Evolutionary conservation across 2,329 filamentous ascomycete genomes (phyloP).

Genomic region (Arthrinium puccinioides): DNA sequence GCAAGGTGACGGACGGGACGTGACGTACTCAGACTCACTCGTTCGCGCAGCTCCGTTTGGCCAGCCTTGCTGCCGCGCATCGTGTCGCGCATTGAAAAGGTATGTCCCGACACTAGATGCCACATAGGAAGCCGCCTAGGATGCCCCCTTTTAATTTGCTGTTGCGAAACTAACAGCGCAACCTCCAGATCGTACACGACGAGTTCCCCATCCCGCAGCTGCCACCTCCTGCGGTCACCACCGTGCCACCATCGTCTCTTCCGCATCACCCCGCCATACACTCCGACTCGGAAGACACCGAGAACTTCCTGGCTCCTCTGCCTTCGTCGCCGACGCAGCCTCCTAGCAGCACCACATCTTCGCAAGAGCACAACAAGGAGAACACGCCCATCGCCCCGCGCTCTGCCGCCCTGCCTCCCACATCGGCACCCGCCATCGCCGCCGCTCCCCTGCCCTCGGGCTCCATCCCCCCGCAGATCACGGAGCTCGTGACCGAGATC

Average conservation of each 20-base stretch:
- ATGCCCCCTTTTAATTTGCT: slow-evolving; percentile 6
- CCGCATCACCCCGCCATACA: slow-evolving; percentile 25
- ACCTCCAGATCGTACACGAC: slow-evolving; percentile 60
- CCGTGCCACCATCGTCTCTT: slow-evolving; percentile 6
- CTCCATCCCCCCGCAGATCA: slow-evolving; percentile 56
- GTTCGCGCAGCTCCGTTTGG: slow-evolving; percentile 26
- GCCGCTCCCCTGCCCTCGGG: slow-evolving; percentile 29
- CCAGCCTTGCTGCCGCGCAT: slow-evolving; percentile 28
- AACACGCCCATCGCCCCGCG: slow-evolving; percentile 34
- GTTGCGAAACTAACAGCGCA: slow-evolving; percentile 4
- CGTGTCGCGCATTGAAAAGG: slow-evolving; percentile 41
- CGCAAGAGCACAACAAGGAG: slow-evolving; percentile 61
- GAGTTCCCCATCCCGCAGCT: slow-evolving; percentile 67
- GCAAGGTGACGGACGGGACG: too few species aligned
- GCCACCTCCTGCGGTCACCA: slow-evolving; percentile 28
- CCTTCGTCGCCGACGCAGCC: slow-evolving; percentile 36
- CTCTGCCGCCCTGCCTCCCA: slow-evolving; percentile 29
- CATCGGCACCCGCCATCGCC: slow-evolving; percentile 27
- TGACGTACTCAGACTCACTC: too few species aligned
- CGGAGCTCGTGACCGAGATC: slow-evolving; percentile 55
- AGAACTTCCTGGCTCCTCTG: slow-evolving; percentile 36
- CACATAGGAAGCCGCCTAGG: background rate
- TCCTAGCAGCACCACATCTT: slow-evolving; percentile 26
- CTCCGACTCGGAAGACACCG: slow-evolving; percentile 25
- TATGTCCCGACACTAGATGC: slow-evolving; percentile 17